Evolutionary conservation across 2,329 filamentous ascomycete genomes (phyloP).

Genomic region (Aureobasidium sp.): DNA sequence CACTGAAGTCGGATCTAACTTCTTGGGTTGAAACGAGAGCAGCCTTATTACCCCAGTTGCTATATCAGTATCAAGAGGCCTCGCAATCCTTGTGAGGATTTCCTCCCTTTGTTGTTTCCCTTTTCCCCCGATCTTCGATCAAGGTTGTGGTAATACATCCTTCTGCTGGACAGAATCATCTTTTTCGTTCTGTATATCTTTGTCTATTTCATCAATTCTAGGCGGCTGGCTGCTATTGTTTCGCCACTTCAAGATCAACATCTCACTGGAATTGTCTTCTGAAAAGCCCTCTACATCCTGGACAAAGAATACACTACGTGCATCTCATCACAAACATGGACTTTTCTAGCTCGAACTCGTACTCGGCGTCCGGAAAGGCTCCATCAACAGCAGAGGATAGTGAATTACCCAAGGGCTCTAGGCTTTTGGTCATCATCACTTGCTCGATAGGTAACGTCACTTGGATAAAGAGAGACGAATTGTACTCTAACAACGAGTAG

Average conservation of each 20-base stretch:
- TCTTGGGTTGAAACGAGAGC: background rate
- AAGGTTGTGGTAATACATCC: background rate
- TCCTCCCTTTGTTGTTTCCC: background rate
- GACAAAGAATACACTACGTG: too few relatives aligned
- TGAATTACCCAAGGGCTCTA: background rate
- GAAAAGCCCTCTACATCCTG: background rate
- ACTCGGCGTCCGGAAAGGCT: background rate
- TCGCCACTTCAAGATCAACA: background rate
- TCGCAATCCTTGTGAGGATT: background rate
- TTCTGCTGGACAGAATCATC: constrained; percentile 7
- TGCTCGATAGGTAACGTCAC: constrained; percentile 9
- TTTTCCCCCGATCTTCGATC: background rate
- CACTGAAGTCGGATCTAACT: background rate
- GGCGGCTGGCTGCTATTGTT: background rate
- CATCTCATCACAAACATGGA: background rate
- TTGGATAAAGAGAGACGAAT: background rate
- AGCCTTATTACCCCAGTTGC: constrained; percentile 5
- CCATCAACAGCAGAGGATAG: background rate
- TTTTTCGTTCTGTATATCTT: background rate
- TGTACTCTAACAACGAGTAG: background rate
- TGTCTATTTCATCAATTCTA: background rate
- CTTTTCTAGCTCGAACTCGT: background rate
- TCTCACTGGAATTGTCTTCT: background rate
- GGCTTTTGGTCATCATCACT: constrained; percentile 4
- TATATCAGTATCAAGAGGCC: constrained; percentile 6